Base-by-base conservation (phyloP, 1,139 yeast species). In the Scheffersomyces segobiensis region DNA sequence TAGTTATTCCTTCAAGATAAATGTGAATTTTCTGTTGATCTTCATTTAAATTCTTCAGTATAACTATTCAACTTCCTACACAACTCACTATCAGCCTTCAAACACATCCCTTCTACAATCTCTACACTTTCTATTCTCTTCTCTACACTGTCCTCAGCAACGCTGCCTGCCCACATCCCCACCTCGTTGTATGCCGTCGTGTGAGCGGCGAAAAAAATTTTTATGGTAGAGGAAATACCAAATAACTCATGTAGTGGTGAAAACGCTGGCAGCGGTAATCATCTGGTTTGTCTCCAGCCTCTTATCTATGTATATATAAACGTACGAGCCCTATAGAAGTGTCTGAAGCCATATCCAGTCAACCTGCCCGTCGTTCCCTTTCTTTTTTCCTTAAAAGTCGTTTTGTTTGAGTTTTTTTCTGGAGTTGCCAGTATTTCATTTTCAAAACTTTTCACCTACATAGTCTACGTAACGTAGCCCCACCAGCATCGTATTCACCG, bases 171-270 rank as follows among this genome's bases (percentile, higher is more conserved):
- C 17, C 8, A 20, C 50, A 12, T n/a, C 50, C 21, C 17, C 21
- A 20, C 50, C 20, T n/a, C n/a, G 24, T 18, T 48, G 50, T 48
- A 48, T 24, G 24, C 42, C 50, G 50, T 48, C 50, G 50, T 48
- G 50, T 48, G 50, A 48, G 50, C 50, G 50, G 50, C 50, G 50
- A 48, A 48, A 48, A 48, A 48, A 48, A 48, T 48, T 48, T 48
- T 21, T 39, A 91, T 91, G 96, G 93, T 90, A 66, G 85, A 86
- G 66, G 97, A 93, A 79, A 90, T 95, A 32, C 12, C 42, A 32
- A 32, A 32, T 32, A 32, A 32, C 42, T 32, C 17, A 17, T 32
- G 17, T 14, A 32, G 42, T 32, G 42, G 42, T 32, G 42, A 32
- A 24, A 24, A 32, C 42, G 3, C 42, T 17, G 12, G 42, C 42